A percentile compares a stretch with the other conserved stretches of the same genome.
Evolutionary conservation across 768 basidiomycete genomes (phyloP).

Genomic region (Serendipita sp.): DNA sequence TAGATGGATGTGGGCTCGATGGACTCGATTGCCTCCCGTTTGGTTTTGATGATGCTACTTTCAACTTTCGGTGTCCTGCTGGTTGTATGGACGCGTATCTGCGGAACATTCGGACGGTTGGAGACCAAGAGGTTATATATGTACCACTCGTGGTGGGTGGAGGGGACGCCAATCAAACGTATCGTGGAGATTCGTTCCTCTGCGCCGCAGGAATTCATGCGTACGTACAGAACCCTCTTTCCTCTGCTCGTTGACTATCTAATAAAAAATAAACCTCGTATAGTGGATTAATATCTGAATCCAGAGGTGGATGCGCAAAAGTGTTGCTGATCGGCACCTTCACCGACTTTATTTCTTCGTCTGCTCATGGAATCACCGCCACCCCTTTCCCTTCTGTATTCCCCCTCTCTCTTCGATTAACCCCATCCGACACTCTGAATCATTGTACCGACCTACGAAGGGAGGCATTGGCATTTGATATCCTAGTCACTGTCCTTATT

Average conservation of each 20-base stretch:
- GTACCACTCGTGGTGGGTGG: conserved; percentile 75
- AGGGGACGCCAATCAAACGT: conserved; percentile 53
- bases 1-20: conserved; percentile 60
- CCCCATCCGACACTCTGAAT: conserved; percentile 29
- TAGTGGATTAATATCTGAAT: conserved; percentile 50
- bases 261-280: neutral
- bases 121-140: conserved; percentile 45
- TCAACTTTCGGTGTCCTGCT: conserved; percentile 72
- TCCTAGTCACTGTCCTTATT: conserved; percentile 46
- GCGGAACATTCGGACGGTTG: conserved; percentile 60
- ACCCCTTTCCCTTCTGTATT: conserved; percentile 62
- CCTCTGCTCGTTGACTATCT: neutral
- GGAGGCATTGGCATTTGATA: conserved; percentile 56
- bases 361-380: conserved; percentile 48
- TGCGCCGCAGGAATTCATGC: conserved; percentile 74
- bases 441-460: conserved; percentile 60
- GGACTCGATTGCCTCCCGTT: conserved; percentile 53
- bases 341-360: conserved; percentile 46
- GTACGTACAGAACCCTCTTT: conserved; percentile 27
- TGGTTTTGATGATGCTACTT: conserved; percentile 38
- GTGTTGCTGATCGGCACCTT: conserved; percentile 57
- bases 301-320: conserved; percentile 62
- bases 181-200: conserved; percentile 72
- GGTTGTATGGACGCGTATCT: conserved; percentile 47
- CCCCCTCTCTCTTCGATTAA: conserved; percentile 52